Evolutionary conservation across 169 alveolate species (phyloP), one percentile per base, ranked within the genome.

Genomic region (Theileria sp.): DNA sequence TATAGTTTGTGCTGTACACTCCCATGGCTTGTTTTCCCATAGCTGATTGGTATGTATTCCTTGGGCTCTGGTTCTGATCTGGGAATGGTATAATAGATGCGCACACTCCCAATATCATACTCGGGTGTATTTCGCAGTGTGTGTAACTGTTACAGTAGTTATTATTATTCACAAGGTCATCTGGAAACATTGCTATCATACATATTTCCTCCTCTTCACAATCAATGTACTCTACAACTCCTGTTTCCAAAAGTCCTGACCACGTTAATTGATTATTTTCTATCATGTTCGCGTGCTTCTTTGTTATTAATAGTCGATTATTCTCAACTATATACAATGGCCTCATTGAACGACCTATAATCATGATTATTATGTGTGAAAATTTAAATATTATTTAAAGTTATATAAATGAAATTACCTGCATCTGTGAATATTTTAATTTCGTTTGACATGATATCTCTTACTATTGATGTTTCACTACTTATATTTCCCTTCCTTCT

Each of bases 1-100:
- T 96, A 92, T 96, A 98, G 88, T 98, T 97, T 19, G 98, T 94
- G n/a, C 98, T 96, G 86, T 98, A 98, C 51, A 98, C 98, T 2
- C 99, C 99, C 97, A 98, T 97, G 19, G 99, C 99, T 92, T 98
- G 99, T 88, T 98, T 98, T 4, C 99, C 99, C 99, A 98, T 98
- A 44, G 99, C 99, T 79, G 99, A 95, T 90, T 98, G 98, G 86
- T 97, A 98, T 0, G 98, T 97, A 88, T 98, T 98, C 87, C 99
- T 94, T 0, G 99, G 99, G 23, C 98, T 95, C 94, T 98, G 98
- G 91, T 98, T 98, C 91, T 98, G 99, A 89, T 98, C 99, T 12
- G 99, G 99, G 87, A 98, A 98, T 17, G 99, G 99, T 65, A 98
- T 98, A 61, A 98, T 97, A 23, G 99, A 95, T 23, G 99, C 99